Evolutionary conservation across 139 green algal genomes (phyloP).

Genomic region (Penium margaritaceum): DNA sequence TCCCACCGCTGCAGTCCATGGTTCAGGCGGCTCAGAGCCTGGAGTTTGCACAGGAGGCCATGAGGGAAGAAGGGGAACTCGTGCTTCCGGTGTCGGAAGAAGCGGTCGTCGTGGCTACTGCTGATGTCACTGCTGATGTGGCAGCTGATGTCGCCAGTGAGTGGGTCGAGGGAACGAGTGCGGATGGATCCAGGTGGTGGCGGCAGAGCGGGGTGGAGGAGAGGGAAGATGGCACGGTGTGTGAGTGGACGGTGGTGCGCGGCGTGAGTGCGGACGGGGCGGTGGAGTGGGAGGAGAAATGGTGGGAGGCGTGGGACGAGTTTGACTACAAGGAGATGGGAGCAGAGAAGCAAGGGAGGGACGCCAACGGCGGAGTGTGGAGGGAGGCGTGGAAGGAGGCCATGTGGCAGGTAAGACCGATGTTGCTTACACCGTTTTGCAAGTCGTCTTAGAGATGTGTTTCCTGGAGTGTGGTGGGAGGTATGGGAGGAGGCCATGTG

Average conservation of each 20-base stretch:
- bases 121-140: too few relatives aligned
- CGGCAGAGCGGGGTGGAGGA: slow-evolving; percentile 33
- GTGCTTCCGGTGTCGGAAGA: neutral
- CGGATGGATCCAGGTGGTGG: slow-evolving; percentile 42
- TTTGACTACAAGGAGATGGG: slow-evolving; percentile 44
- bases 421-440: too few relatives aligned
- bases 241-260: slow-evolving; percentile 31
- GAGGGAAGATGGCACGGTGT: slow-evolving; percentile 33
- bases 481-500: too few relatives aligned
- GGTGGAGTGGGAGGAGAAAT: slow-evolving; percentile 47
- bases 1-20: neutral
- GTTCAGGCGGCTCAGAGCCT: neutral
- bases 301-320: slow-evolving; percentile 37
- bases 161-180: slow-evolving; percentile 9
- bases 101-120: neutral
- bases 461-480: too few relatives aligned
- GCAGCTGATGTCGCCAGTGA: neutral
- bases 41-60: neutral
- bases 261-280: slow-evolving; percentile 34
- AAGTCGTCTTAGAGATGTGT: too few relatives aligned
- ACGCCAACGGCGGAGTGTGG: slow-evolving; percentile 32
- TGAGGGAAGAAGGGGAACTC: neutral
- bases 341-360: slow-evolving; percentile 38
- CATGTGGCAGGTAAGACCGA: slow-evolving; percentile 25
- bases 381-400: slow-evolving; percentile 41